Evolutionary conservation across 1,284 basidiomycete genomes (phyloP).

Genomic region (Xerocomus nothofagi): DNA sequence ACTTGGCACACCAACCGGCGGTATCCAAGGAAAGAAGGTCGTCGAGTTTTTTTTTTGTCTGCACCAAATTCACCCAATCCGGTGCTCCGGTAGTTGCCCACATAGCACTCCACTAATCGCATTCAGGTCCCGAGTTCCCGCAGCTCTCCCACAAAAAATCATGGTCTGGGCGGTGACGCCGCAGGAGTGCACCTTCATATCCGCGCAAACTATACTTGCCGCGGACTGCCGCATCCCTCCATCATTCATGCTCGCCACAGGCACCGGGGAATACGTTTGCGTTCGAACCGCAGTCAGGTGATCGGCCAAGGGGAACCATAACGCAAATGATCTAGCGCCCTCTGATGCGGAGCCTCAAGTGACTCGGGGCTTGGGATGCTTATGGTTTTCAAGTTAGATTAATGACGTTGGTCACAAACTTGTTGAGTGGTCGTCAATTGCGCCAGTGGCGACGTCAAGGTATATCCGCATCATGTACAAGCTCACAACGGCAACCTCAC

Average conservation of each 20-base stretch:
- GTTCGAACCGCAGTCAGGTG: constrained; percentile 28
- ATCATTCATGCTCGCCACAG: constrained; percentile 33
- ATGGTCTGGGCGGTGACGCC: constrained; percentile 14
- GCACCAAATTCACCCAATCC: not conserved
- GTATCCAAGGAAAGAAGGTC: constrained; percentile 11
- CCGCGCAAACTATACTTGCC: constrained; percentile 26
- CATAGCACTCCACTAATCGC: constrained; percentile 14
- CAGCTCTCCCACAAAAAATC: constrained; percentile 5
- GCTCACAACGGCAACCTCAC: not conserved
- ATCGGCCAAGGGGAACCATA: constrained; percentile 8
- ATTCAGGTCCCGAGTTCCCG: constrained; percentile 6
- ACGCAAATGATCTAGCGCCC: not conserved
- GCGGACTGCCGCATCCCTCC: constrained; percentile 27
- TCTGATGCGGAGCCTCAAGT: not conserved
- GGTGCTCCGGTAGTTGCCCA: constrained; percentile 1
- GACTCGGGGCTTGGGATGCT: not conserved
- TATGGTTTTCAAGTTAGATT: not conserved
- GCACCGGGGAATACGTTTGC: constrained; percentile 33
- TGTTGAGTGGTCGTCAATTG: not conserved
- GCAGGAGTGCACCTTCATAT: constrained; percentile 27
- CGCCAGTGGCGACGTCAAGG: not conserved
- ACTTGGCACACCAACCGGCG: not conserved
- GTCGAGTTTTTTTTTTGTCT: not conserved
- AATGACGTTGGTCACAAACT: not conserved
- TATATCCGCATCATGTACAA: constrained; percentile 6